Evolutionary conservation across 345 rosid species (phyloP), one percentile per base, ranked within the genome.

Genomic region (Brassica juncea): DNA sequence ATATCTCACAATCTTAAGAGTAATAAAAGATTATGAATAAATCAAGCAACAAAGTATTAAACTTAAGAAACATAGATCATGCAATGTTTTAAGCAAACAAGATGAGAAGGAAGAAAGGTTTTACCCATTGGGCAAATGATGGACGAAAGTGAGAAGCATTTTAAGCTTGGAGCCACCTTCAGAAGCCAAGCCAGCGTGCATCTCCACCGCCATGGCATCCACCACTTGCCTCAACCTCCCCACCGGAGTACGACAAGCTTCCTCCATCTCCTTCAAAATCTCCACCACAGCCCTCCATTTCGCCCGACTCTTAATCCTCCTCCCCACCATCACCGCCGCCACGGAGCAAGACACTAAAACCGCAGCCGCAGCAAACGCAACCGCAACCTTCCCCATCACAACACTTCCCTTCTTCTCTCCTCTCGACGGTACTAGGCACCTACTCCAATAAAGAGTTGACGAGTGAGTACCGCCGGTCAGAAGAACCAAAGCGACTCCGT

Each of bases 121-220:
- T 39, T 42, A 84, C 87, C 85, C 85, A 52, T 66, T 76, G 11
- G 84, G 98, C 10, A 94, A 88, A 77, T 67, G 85, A 85, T 89
- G 91, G 32, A 91, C 97, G 76, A 74, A 89, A 74, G 97, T 87
- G 80, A 92, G 94, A 81, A 94, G 80, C 98, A 94, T 94, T 86
- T 90, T 92, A 82, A 94, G 97, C 90, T 92, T 94, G 7, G 98
- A 92, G 47, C 97, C 98, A 23, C 97, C 98, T 84, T 94, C 98
- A 34, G 98, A 94, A 47, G 97, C 97, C 85, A 94, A 89, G 0
- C 98, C 98, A 75, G 97, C 97, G 81, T 94, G 97, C 98, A 94
- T 94, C 92, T 94, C 99, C 31, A 92, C 94, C 6, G 94, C 92
- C 97, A 94, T 88, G 28, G 94, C 98, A 72, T 91, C 97, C 8